Evolutionary conservation across 78 protist species (phyloP).

Genomic region (Bigelowiella natans): DNA sequence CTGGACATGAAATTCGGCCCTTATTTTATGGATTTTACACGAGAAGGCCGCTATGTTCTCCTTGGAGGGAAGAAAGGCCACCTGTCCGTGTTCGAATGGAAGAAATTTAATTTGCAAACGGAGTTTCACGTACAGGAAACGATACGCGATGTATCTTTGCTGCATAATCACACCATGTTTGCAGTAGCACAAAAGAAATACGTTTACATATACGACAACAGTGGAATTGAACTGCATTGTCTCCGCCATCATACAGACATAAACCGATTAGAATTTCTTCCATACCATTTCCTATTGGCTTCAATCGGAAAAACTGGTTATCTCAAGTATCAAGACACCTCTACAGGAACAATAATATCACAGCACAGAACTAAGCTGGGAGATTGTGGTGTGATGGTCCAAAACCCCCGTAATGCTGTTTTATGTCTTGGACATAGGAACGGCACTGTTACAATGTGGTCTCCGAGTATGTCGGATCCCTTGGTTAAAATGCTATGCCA

Average conservation of each 20-base stretch:
- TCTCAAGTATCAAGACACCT: conserved; percentile 50
- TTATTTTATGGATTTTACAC: neutral
- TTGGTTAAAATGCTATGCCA: conserved; percentile 67
- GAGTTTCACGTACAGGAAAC: conserved; percentile 68
- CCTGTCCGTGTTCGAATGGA: conserved; percentile 71
- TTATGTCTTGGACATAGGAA: conserved; percentile 61
- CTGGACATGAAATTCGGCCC: neutral
- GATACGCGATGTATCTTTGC: conserved; percentile 61
- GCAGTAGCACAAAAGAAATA: conserved; percentile 88
- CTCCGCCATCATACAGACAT: conserved; percentile 53
- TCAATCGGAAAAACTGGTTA: conserved; percentile 28
- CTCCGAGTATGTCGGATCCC: conserved; percentile 66
- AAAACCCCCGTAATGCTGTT: conserved; percentile 75
- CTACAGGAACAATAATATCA: conserved; percentile 56
- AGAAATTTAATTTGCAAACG: conserved; percentile 16
- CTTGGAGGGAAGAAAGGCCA: conserved; percentile 62
- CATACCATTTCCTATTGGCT: conserved; percentile 80
- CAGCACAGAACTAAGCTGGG: conserved; percentile 22
- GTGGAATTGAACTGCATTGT: conserved; percentile 84
- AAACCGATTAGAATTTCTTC: conserved; percentile 58
- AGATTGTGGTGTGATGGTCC: conserved; percentile 29
- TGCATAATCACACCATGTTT: conserved; percentile 75
- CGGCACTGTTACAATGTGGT: conserved; percentile 76
- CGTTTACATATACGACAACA: conserved; percentile 69
- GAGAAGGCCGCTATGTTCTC: neutral